These are phyloP conservation scores for Pueraria montana DNA, from an alignment of 306 rosid genomes.

Conservation along the genomic window DNA sequence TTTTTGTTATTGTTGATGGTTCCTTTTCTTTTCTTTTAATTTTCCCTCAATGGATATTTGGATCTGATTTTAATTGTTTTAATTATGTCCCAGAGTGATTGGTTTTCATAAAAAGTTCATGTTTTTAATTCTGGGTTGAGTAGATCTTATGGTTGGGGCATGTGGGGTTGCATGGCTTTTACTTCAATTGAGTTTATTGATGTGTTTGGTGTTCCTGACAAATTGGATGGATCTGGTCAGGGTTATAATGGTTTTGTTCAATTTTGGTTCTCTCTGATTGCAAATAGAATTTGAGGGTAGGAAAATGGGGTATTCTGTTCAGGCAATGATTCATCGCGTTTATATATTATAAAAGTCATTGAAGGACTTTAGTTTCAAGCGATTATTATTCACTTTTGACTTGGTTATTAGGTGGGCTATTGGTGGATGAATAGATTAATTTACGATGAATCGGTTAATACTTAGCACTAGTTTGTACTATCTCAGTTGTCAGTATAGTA, in stretches of 20 bases:
- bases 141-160: conserved; percentile 38
- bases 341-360: too few species aligned
- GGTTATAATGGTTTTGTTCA: background rate
- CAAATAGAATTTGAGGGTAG: conserved; percentile 1
- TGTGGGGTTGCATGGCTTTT: background rate
- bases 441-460: too few species aligned
- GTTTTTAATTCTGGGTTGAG: conserved; percentile 25
- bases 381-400: too few species aligned
- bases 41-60: conserved; percentile 20
- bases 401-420: too few species aligned
- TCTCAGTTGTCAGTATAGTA: too few species aligned
- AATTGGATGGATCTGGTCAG: conserved; percentile 42
- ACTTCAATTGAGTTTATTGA: conserved; percentile 20
- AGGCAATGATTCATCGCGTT: too few species aligned
- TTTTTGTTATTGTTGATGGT: background rate
- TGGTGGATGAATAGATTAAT: too few species aligned
- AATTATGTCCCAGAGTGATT: conserved; percentile 20
- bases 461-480: too few species aligned
- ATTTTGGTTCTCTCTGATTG: conserved; percentile 23
- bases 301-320: background rate
- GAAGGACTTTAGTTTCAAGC: too few species aligned
- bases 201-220: background rate
- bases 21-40: background rate
- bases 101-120: background rate
- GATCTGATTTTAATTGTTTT: conserved; percentile 44